phyloP scores from a whole-genome alignment of 1,284 basidiomycete genomes.

The Pisolithus thermaeus region DNA sequence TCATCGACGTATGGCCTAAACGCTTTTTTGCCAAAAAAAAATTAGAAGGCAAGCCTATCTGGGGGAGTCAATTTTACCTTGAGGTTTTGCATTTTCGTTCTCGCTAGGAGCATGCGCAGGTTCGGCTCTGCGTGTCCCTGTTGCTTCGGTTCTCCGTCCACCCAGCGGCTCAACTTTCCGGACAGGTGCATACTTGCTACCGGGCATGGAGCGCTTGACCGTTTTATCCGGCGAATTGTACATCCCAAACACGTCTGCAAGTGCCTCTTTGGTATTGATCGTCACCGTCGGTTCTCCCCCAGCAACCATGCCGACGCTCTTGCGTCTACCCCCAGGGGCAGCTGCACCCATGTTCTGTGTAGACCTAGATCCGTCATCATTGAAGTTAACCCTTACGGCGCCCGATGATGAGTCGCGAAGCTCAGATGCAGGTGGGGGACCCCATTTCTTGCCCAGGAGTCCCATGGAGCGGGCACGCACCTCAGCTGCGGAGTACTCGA shows the following conservation, averaged over 20 bases:
- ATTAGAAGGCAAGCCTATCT: neutral
- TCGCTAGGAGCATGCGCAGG: conserved; percentile 32
- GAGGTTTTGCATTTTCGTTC: conserved; percentile 38
- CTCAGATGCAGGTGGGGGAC: conserved; percentile 51
- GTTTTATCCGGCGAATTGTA: conserved; percentile 87
- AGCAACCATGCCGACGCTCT: conserved; percentile 26
- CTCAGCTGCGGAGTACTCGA: conserved; percentile 71
- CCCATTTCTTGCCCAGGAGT: conserved; percentile 76
- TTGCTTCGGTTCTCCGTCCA: conserved; percentile 20
- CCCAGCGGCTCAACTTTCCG: conserved; percentile 50
- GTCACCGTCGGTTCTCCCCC: conserved; percentile 61
- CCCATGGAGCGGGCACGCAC: conserved; percentile 73
- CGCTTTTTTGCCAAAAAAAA: conserved; percentile 24
- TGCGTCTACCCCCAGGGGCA: conserved; percentile 31
- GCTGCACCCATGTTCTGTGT: conserved; percentile 35
- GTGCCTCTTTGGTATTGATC: conserved; percentile 84
- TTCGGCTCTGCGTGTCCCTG: conserved; percentile 12
- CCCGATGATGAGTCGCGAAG: conserved; percentile 24
- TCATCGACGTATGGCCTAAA: conserved; percentile 62
- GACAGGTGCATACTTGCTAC: conserved; percentile 67
- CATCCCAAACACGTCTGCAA: conserved; percentile 91
- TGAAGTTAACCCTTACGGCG: conserved; percentile 42
- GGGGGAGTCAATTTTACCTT: conserved; percentile 24
- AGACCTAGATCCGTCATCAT: conserved; percentile 45
- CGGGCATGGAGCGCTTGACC: conserved; percentile 42